Base-by-base conservation (phyloP, 2,329 filamentous ascomycete genomes). In the Apiospora saccharicola region DNA sequence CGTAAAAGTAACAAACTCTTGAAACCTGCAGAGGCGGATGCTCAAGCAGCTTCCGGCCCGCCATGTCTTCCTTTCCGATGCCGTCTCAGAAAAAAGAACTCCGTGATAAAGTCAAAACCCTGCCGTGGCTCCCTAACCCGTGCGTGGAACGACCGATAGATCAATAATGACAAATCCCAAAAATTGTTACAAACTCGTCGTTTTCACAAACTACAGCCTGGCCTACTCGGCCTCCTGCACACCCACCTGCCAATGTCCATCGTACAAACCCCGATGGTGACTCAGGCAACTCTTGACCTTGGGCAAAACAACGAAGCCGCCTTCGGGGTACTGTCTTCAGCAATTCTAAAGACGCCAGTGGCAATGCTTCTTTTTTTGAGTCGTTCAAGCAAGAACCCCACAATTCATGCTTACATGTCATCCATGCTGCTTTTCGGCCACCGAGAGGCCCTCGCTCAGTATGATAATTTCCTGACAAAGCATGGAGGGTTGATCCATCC, bases 391-490 rank as follows among this genome's bases (percentile, higher is more conserved):
- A 57, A 30, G 7, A 64, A 46, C 37, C 16, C 67, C 51, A 41
- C 22, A 70, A 22, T 46, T n/a, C 47, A 68, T 16, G 47, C 22
- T 61, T 24, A 30, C 49, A 64, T 41, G 57, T 75, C 72, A 77
- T 61, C 70, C 72, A 26, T 73, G 57, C 37, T 75, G 73, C 44
- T 75, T 75, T 10, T 74, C 70, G 37, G 74, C 67, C 19, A 64
- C 57, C 14, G 43, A 44, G 24, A 51, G 72, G 19, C 71, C 34
- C 37, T 77, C 76, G 47, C 69, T 72, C 49, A 71, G 72, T 13
- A 78, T 73, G 49, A 77, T 74, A 37, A 77, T 76, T 70, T 78
- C 77, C 30, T 78, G 77, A n/a, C 76, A 74, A 61, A 77, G 75
- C n/a, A 76, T 72, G 8, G 76, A 77, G 51, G 71, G 68, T 22